A percentile compares a stretch with the other conserved stretches of the same genome.
Conservation (phyloP, 352 stramenopile species). For the Globisporangium okanoganense region DNA sequence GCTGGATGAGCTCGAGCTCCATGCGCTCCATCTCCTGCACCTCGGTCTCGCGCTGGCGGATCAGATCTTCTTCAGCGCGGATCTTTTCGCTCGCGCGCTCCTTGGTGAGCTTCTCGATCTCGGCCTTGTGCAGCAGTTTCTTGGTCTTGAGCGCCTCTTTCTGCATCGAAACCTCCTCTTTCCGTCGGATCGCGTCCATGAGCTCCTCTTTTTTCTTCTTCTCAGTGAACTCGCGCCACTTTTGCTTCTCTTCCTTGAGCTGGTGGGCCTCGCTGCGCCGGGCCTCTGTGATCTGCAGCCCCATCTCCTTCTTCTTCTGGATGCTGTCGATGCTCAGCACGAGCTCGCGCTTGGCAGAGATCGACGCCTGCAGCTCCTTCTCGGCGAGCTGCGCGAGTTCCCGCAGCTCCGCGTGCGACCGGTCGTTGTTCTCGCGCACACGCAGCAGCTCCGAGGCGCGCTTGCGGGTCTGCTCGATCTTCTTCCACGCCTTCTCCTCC, state of each 20-base stretch:
- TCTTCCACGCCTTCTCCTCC: constrained; percentile 81
- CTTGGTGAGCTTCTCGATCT: constrained; percentile 68
- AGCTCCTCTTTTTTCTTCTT: constrained; percentile 62
- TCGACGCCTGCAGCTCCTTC: constrained; percentile 62
- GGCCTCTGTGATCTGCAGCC: constrained; percentile 60
- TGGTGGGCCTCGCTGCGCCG: constrained; percentile 59
- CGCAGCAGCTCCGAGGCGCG: constrained; percentile 68
- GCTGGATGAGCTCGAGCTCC: constrained; percentile 78
- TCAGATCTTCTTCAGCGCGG: constrained; percentile 56
- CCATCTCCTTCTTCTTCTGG: constrained; percentile 77
- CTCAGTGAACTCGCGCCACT: constrained; percentile 67
- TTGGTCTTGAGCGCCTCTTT: constrained; percentile 65
- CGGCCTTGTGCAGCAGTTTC: constrained; percentile 62
- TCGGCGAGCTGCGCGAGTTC: constrained; percentile 54
- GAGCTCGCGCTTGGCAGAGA: constrained; percentile 68
- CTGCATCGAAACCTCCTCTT: constrained; percentile 63
- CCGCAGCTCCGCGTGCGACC: constrained; percentile 56
- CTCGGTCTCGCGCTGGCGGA: constrained; percentile 53
- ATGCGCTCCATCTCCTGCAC: constrained; percentile 81
- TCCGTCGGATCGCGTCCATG: constrained; percentile 59
- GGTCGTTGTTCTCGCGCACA: constrained; percentile 61
- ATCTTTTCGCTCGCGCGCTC: constrained; percentile 63
- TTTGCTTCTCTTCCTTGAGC: constrained; percentile 83
- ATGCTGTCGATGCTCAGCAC: constrained; percentile 79
- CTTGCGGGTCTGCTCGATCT: constrained; percentile 79